Base-by-base conservation (phyloP, 768 basidiomycete species). In the Chalciporus piperatus region DNA sequence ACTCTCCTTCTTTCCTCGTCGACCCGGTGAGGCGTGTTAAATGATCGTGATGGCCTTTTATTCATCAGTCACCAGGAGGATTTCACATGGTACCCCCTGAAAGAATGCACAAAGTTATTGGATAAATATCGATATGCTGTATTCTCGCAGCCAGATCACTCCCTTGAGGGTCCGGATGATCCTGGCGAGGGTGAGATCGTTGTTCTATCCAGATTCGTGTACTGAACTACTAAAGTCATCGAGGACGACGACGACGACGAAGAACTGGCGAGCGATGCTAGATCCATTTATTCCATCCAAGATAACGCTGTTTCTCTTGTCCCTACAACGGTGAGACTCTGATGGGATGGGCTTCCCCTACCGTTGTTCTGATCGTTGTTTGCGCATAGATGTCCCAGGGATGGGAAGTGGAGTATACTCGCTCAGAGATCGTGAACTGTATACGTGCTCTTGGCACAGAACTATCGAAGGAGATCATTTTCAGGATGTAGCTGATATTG, bases 1-100 rank as follows among this genome's bases (percentile, higher is more conserved):
- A 95, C 59, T 67, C 76, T 0, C 96, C 96, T 0, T 97, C 95
- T 3, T 92, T 81, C 57, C 77, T 98, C 17, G 79, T 82, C 12
- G 95, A 98, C 68, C 93, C 95, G 8, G 90, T 93, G 56, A 59
- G 77, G 59, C 5, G 41, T 41, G 6, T 5, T 47, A 25, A 28
- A 51, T 25, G 40, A 41, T 27, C 17, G 14, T 42, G 6, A 25
- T 23, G 20, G 14, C 27, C 17, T 27, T 52, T 17, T 48, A 59
- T 41, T 20, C 45, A 13, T 32, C 4, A 48, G 19, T 32, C 11
- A 19, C 32, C 59, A 94, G 90, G 91, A 87, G 67, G 84, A 83
- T 2, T 86, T 87, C 59, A 75, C 76, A 6, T 97, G 92, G 85
- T 77, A 83, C 63, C 84, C 86, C 14, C 67, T 96, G 4, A 70